phyloP scores from a whole-genome alignment of 2,329 filamentous ascomycete species.

The Botryosphaeria dothidea region DNA sequence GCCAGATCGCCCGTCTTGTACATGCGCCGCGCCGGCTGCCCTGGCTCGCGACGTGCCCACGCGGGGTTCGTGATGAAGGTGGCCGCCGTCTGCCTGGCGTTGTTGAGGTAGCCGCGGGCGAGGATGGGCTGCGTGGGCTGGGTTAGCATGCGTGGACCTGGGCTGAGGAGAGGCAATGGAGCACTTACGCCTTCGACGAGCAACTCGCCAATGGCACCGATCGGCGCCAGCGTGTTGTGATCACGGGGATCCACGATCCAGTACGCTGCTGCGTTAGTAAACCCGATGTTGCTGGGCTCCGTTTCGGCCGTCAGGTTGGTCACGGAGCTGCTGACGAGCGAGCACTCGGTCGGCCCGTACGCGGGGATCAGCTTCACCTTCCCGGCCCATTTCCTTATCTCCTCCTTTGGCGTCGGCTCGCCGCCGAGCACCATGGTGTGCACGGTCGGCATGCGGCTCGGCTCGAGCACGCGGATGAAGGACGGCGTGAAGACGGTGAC shows the following conservation, averaged over 20 bases:
- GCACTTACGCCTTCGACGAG: slow-evolving; percentile 21
- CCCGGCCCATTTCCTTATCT: slow-evolving; percentile 36
- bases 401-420: slow-evolving; percentile 34
- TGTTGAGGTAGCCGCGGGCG: slow-evolving; percentile 35
- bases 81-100: slow-evolving; percentile 30
- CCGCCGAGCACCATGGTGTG: slow-evolving; percentile 36
- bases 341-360: slow-evolving; percentile 44
- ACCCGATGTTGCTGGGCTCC: slow-evolving; percentile 20
- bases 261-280: neutral
- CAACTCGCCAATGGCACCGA: slow-evolving; percentile 28
- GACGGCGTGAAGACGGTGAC: slow-evolving; percentile 50
- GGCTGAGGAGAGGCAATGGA: neutral
- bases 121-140: slow-evolving; percentile 38
- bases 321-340: slow-evolving; percentile 33
- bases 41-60: slow-evolving; percentile 23
- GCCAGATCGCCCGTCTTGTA: slow-evolving; percentile 38
- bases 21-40: slow-evolving; percentile 25
- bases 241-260: slow-evolving; percentile 33
- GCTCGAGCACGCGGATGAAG: slow-evolving; percentile 34
- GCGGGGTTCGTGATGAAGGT: slow-evolving; percentile 33
- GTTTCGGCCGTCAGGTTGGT: slow-evolving; percentile 3
- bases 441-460: slow-evolving; percentile 47
- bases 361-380: slow-evolving; percentile 38
- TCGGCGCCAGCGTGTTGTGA: slow-evolving; percentile 28
- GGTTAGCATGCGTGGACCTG: neutral